Evolutionary conservation across 352 stramenopile species (phyloP).

Genomic region (Phytopythium kandeliae): DNA sequence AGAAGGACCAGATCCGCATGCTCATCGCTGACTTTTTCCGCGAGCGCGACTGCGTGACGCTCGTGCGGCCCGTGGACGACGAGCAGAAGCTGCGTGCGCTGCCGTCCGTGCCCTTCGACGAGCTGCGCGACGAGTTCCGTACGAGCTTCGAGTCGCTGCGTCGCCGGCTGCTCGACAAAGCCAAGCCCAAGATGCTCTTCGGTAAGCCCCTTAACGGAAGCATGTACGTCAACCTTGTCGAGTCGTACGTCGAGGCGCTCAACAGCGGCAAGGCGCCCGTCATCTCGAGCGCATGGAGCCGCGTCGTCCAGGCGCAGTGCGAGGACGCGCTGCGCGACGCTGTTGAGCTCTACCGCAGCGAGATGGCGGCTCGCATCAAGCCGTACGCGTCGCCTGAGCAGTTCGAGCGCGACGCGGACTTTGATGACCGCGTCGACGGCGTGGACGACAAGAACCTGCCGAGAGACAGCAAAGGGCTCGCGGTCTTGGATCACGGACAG

Average conservation of each 20-base stretch:
- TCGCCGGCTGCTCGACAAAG: constrained; percentile 67
- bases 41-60: constrained; percentile 85
- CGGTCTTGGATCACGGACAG: constrained; percentile 49
- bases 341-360: constrained; percentile 70
- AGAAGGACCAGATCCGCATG: constrained; percentile 79
- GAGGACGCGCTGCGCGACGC: constrained; percentile 74
- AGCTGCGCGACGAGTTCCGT: constrained; percentile 81
- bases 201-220: constrained; percentile 81
- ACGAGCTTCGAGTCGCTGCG: constrained; percentile 63
- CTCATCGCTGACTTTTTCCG: constrained; percentile 81
- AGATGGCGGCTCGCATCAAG: constrained; percentile 46
- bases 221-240: constrained; percentile 83
- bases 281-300: constrained; percentile 87
- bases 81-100: constrained; percentile 78
- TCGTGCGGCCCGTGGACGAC: constrained; percentile 84
- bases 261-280: constrained; percentile 85
- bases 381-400: constrained; percentile 47
- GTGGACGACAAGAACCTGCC: constrained; percentile 12
- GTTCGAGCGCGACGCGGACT: constrained; percentile 45
- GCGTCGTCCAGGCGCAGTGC: constrained; percentile 82
- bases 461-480: constrained; percentile 12
- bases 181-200: constrained; percentile 80
- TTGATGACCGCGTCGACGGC: constrained; percentile 26
- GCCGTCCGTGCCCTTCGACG: constrained; percentile 57
- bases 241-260: constrained; percentile 79